A percentile compares a stretch with the other conserved stretches of the same genome.
phyloP scores from a whole-genome alignment of 78 protist genomes.

The Planoprotostelium fungivorum region DNA sequence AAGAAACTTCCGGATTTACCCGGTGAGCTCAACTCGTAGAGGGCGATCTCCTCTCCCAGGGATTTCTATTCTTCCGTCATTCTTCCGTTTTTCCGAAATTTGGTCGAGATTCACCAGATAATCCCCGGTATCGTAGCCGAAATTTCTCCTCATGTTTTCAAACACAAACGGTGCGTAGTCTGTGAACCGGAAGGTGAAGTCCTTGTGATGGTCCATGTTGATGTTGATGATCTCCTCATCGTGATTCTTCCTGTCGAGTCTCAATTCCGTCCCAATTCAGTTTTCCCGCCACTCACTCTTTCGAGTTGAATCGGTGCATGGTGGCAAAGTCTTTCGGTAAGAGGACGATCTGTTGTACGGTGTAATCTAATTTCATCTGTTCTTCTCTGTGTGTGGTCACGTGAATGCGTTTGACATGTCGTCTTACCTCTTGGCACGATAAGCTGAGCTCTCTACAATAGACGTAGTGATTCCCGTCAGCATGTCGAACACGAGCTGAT shows the following conservation, averaged over 20 bases:
- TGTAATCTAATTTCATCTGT: background rate
- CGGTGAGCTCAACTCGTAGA: constrained; percentile 21
- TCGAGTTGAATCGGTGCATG: background rate
- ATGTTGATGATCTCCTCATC: background rate
- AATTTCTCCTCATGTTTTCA: background rate
- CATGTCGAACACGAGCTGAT: background rate
- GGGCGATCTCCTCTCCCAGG: background rate
- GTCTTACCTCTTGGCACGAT: background rate
- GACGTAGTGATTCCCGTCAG: background rate
- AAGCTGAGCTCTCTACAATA: background rate
- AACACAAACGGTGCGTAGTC: background rate
- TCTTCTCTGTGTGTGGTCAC: background rate
- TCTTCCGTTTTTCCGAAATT: background rate
- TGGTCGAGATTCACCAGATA: background rate
- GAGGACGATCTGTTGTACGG: background rate
- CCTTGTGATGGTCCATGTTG: background rate
- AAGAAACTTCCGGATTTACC: constrained; percentile 44
- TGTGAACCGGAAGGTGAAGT: background rate
- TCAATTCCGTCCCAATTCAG: background rate
- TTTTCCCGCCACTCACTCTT: background rate
- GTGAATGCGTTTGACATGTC: background rate
- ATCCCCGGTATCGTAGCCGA: background rate
- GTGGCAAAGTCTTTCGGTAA: background rate
- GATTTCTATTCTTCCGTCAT: background rate
- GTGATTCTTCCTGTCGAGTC: background rate